These are phyloP conservation scores for Podochytrium sp. DNA, from an alignment of 192 early-diverging fungal species.

Conservation along the genomic window DNA sequence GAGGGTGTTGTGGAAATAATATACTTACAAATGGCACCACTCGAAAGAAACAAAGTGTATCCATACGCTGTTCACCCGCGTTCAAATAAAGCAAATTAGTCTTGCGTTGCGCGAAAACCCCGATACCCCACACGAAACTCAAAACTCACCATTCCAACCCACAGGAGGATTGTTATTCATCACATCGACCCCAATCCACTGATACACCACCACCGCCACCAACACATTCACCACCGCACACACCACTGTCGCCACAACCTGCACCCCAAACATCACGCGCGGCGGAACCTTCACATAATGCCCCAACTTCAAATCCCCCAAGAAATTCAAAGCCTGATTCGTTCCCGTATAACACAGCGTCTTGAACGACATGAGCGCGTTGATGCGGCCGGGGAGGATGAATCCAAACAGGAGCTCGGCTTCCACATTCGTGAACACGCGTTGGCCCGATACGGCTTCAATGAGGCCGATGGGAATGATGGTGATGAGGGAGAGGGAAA, in stretches of 20 bases:
- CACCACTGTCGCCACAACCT: conserved; percentile 70
- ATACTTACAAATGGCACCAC: conserved; percentile 29
- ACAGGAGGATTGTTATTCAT: conserved; percentile 5
- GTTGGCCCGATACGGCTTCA: conserved; percentile 61
- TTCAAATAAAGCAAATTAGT: conserved; percentile 37
- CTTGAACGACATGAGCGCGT: conserved; percentile 74
- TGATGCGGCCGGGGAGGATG: conserved; percentile 62
- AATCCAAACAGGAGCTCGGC: conserved; percentile 66
- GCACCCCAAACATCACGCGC: conserved; percentile 76
- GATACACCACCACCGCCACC: conserved; percentile 45
- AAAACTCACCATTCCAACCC: conserved; percentile 40
- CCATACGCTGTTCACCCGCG: conserved; percentile 19
- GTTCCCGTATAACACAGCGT: conserved; percentile 64
- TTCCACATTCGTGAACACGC: conserved; percentile 59
- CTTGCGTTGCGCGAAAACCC: too few species aligned
- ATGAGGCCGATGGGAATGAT: conserved; percentile 68
- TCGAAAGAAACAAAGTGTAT: conserved; percentile 30
- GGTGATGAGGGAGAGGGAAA: conserved; percentile 53
- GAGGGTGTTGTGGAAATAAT: not conserved
- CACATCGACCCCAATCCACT: conserved; percentile 14
- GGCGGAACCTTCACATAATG: conserved; percentile 81
- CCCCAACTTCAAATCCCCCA: conserved; percentile 64
- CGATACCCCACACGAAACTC: conserved; percentile 34
- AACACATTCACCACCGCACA: conserved; percentile 65
- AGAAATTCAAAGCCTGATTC: conserved; percentile 63